Evolutionary conservation across 345 rosid species (phyloP).

Genomic region (Camelina sativa): DNA sequence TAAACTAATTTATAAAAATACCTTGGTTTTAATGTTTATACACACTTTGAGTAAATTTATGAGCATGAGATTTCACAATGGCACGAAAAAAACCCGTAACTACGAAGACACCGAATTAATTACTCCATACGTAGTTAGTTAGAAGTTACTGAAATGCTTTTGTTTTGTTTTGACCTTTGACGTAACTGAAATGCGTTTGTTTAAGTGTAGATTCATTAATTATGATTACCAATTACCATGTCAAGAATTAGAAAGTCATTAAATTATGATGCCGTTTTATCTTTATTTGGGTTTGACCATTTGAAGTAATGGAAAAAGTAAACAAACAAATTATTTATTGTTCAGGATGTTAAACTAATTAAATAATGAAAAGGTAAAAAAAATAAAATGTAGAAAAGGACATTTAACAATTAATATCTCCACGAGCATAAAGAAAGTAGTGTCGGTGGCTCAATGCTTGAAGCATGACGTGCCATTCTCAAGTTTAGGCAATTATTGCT

Average conservation of each 20-base stretch:
- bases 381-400: conserved; percentile 2
- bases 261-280: neutral
- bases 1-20: neutral
- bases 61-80: neutral
- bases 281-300: neutral
- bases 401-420: conserved; percentile 24
- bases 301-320: neutral
- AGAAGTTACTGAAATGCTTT: conserved; percentile 17
- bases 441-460: conserved; percentile 42
- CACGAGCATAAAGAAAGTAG: conserved; percentile 41
- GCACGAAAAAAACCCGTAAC: neutral
- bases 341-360: conserved; percentile 7
- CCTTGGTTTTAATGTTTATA: neutral
- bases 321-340: neutral
- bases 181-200: conserved; percentile 6
- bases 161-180: too few species aligned
- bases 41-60: too few species aligned
- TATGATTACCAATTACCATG: neutral
- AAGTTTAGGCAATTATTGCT: conserved; percentile 28
- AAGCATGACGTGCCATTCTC: conserved; percentile 45
- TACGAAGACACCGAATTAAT: neutral
- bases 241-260: conserved; percentile 4
- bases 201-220: neutral
- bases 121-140: neutral
- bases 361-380: conserved; percentile 19